phyloP scores from a whole-genome alignment of 805 yeast species.

The Candida silvicultrix region DNA sequence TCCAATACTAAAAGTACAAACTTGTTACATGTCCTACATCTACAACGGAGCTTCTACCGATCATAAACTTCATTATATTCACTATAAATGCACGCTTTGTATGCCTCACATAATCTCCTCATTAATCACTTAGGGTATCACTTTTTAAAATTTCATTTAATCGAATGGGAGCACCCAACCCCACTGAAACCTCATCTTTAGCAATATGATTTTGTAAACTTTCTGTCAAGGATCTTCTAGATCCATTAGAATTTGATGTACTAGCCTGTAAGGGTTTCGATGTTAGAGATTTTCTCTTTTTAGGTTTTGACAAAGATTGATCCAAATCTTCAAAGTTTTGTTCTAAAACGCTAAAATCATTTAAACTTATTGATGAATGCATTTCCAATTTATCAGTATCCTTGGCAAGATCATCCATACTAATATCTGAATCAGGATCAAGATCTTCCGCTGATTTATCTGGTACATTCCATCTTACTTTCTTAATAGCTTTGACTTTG shows the following conservation, averaged over 20 bases:
- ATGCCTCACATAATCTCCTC: not conserved
- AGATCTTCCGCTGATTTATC: conserved; percentile 4
- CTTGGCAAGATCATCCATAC: conserved; percentile 15
- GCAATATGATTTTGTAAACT: not conserved
- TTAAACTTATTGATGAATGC: conserved; percentile 4
- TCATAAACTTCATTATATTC: not conserved
- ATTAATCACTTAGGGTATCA: not conserved
- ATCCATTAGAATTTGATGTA: not conserved
- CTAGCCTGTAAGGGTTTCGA: conserved; percentile 17
- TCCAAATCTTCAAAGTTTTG: conserved; percentile 15
- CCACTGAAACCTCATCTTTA: not conserved
- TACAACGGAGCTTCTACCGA: too few relatives aligned
- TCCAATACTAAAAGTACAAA: too few relatives aligned
- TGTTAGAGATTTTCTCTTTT: conserved; percentile 20
- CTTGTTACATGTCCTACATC: too few relatives aligned
- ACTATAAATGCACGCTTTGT: too few relatives aligned
- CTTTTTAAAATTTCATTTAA: not conserved
- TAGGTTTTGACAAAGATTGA: conserved; percentile 8
- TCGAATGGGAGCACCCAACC: conserved; percentile 9
- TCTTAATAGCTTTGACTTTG: conserved; percentile 25
- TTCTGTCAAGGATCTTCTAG: not conserved
- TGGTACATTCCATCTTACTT: conserved; percentile 42
- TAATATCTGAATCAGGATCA: conserved; percentile 14
- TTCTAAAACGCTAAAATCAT: conserved; percentile 8
- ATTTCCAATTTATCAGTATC: conserved; percentile 15